Base-by-base conservation (phyloP, 208 protist genomes). In the Kentomonas sorsogonicus region DNA sequence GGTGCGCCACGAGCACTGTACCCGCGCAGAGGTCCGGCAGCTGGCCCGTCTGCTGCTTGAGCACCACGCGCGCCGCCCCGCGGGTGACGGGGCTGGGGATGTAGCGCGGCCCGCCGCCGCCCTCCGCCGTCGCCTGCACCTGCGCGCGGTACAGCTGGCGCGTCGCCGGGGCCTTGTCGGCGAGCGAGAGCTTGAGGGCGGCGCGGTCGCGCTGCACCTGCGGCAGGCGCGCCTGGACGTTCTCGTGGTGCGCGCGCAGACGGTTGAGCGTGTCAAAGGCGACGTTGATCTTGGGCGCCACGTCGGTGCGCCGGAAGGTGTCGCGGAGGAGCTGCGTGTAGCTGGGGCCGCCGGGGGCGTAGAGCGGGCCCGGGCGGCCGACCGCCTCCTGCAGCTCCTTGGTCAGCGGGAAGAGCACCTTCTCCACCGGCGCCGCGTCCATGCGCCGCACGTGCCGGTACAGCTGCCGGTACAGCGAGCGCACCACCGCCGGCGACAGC, bases 231-330 rank as follows among this genome's bases (percentile, higher is more conserved):
- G 50, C 50, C 25, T 66, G 72, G 20, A 89, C 69, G 27, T 80
- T 84, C 44, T 92, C 75, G 53, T 79, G 70, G 47, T 92, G 85
- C 7, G 63, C 63, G 40, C 85, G 77, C 23, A 89, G 67, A 0
- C 85, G 80, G 33, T 77, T 84, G 15, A 92, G 74, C 10, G 79
- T 84, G 46, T 78, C 74, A 48, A 92, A 92, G 30, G 81, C 85
- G 3, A 87, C 40, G 41, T 74, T 89, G 22, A 83, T 55, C 11
- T 80, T 78, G 25, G 65, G 58, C 16, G 63, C 56, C 27, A 56
- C 47, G 26, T 18, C 67, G 2, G 40, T 20, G 39, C 86, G 73
- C 22, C 74, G 65, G 54, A 92, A 92, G 5, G 74, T 63, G 6
- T 70, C 48, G 33, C 76, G 74, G 45, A 92, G 66, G 20, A 83